Evolutionary conservation across 805 yeast genomes (phyloP).

Genomic region (Metschnikowia aberdeeniae): DNA sequence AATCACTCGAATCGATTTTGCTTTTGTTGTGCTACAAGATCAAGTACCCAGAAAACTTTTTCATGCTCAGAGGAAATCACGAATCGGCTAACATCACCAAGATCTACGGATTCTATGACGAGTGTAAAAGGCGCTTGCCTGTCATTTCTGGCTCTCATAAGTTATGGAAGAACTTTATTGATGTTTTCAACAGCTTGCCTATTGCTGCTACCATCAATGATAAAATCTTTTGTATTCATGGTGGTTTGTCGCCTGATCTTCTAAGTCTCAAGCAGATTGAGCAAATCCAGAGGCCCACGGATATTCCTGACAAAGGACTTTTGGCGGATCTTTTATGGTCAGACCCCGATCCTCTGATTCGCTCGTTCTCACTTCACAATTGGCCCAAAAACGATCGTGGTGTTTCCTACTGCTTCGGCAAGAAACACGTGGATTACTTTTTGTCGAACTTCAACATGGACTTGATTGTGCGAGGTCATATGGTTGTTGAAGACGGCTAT

Average conservation of each 20-base stretch:
- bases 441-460: conserved; percentile 66
- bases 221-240: conserved; percentile 57
- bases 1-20: conserved; percentile 52
- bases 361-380: conserved; percentile 36
- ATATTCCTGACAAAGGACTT: conserved; percentile 75
- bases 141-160: conserved; percentile 26
- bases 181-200: conserved; percentile 56
- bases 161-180: conserved; percentile 50
- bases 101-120: conserved; percentile 59
- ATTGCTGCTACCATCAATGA: conserved; percentile 60
- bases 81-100: conserved; percentile 57
- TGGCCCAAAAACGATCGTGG: conserved; percentile 87
- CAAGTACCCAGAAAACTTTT: conserved; percentile 57
- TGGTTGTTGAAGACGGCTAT: conserved; percentile 88
- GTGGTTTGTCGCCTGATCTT: conserved; percentile 75
- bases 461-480: conserved; percentile 76
- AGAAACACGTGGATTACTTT: conserved; percentile 67
- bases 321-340: conserved; percentile 80
- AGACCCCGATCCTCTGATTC: conserved; percentile 58
- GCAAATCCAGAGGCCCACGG: conserved; percentile 73
- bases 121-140: conserved; percentile 51
- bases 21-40: conserved; percentile 51
- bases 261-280: conserved; percentile 63
- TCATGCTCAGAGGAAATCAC: conserved; percentile 58
- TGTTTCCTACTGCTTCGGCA: conserved; percentile 73